Base-by-base conservation (phyloP, 1,284 basidiomycete species). In the Pseudozyma pruni region DNA sequence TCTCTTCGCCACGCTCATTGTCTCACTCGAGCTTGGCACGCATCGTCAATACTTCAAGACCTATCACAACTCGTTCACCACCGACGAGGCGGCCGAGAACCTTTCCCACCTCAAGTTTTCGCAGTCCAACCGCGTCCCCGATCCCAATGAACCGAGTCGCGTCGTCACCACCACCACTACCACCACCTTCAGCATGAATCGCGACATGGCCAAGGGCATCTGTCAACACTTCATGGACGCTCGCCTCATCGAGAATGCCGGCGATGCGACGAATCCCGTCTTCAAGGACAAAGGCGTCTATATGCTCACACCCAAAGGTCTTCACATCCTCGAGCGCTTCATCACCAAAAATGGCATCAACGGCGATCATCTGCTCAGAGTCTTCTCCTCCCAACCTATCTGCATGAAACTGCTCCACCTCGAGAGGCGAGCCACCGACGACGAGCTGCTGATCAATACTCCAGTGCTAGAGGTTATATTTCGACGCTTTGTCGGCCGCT, bases 151-250 rank as follows among this genome's bases (percentile, higher is more conserved):
- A 84, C 93, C 94, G 67, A 89, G 91, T 83, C 90, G 95, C 78
- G 93, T 99, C 83, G 91, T 98, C 78, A 98, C 96, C 74, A 98
- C 95, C 1, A 98, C 96, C 0, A 98, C 96, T 6, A 98, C 95
- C 9, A 99, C 96, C 39, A 98, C 96, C 20, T 99, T 99, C 85
- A 94, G 93, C 66, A 98, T 99, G 96, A 94, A 93, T 71, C 89
- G 94, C 73, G 95, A 98, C 43, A 98, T 98, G 91, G 96, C 96
- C 63, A 96, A 97, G 85, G 93, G 93, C 32, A 98, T 98, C 89
- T 93, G 93, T 84, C 95, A 98, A 84, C 94, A 98, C 81, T 98
- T 98, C 81, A 95, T 99, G 91, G 95, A 98, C 73, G 94, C 95
- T 47, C 91, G 94, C 63, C 87, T 98, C 70, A 94, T 98, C 73